Evolutionary conservation across 2,329 filamentous ascomycete species (phyloP).

Genomic region (Diaporthe velutina): DNA sequence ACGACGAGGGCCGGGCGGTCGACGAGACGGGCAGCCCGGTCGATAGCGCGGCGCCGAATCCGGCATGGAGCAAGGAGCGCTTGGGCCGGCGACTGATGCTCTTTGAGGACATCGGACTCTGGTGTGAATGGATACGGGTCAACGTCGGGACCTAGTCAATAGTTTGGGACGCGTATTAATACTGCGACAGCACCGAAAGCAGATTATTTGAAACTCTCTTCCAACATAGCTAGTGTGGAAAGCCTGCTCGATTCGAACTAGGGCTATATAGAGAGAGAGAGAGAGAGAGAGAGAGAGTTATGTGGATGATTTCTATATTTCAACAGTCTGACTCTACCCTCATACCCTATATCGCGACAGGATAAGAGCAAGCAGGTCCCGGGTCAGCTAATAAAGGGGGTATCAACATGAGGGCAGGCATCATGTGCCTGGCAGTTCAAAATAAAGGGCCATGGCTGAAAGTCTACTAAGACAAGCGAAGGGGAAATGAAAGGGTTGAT

Average conservation of each 20-base stretch:
- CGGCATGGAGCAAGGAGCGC: conserved; percentile 51
- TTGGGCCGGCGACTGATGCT: conserved; percentile 61
- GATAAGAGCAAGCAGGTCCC: neutral
- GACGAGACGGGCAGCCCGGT: conserved; percentile 50
- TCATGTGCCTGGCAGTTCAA: neutral
- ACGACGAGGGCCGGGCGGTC: conserved; percentile 37
- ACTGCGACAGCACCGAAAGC: neutral
- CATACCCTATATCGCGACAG: neutral
- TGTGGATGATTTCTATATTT: too few species aligned
- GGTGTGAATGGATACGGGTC: conserved; percentile 66
- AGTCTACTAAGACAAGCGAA: neutral
- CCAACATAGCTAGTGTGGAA: neutral
- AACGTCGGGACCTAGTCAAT: conserved; percentile 43
- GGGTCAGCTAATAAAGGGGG: neutral
- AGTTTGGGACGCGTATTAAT: neutral
- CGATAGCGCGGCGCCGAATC: conserved; percentile 29
- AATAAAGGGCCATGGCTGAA: neutral
- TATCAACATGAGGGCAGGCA: neutral
- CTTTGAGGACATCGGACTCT: conserved; percentile 65
- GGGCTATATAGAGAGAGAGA: too few species aligned
- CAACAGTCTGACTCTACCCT: neutral
- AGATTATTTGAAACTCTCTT: neutral
- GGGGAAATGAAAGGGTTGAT: conserved; percentile 17
- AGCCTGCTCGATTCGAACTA: neutral
- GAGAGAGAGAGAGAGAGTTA: too few species aligned